Evolutionary conservation across 2,329 filamentous ascomycete species (phyloP), one percentile per base, ranked within the genome.

Genomic region (Calonectria henricotiae): DNA sequence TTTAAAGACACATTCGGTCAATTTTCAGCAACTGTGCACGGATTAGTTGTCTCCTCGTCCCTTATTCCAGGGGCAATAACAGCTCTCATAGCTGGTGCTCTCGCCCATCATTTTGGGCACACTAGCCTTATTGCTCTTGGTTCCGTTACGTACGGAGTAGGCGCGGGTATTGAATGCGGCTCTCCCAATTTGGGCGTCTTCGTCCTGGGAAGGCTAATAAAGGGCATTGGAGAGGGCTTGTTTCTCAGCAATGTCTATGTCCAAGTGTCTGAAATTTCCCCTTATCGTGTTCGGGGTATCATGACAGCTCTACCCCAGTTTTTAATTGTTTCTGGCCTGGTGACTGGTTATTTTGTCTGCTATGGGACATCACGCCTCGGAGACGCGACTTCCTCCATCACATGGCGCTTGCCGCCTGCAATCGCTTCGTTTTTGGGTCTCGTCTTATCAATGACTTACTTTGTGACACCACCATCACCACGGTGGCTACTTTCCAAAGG

Each of bases 181-280:
- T 72, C 80, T 0, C 74, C 82, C 0, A 78, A 79, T 2, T 77
- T 91, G 0, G 82, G 82, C 0, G 84, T 89, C 72, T 88, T 91
- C n/a, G 81, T 91, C 30, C 78, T 86, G 2, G 90, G 89, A 0
- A 83, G 90, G 0, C 80, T 86, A 0, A 74, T 91, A 37, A 86
- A 87, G 44, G 89, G 90, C 0, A 77, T 90, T 3, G 90, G 90
- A 0, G 85, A 90, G 68, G 89, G 89, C 0, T 75, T 91, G 0
- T 90, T 86, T 67, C 74, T 91, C 11, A 86, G 87, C 13, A 88
- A 84, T 2, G 84, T 89, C 4, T 82, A 79, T 55, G 84, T 85
- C 5, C 87, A 91, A 72, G 86, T 91, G 8, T 89, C 88, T 23
- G 90, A 92, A 75, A 90, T 91, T 43, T 86, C 88, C 0, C 89